These are phyloP conservation scores for Lantana camara DNA, from an alignment of 257 asterid genomes.

Conservation along the genomic window DNA sequence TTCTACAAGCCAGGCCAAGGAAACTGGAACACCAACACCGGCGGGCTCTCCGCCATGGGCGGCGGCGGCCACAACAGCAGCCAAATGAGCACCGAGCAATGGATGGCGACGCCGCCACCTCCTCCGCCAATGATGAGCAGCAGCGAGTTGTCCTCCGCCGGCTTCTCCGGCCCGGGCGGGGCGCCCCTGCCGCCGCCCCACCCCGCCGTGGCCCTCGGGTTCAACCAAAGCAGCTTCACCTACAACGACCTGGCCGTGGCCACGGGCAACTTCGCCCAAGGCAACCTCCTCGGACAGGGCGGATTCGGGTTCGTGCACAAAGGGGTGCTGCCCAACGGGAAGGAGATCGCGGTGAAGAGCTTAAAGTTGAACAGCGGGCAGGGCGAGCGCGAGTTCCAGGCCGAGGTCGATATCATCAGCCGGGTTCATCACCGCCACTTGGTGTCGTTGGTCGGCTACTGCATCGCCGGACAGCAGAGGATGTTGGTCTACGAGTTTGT, in stretches of 20 bases:
- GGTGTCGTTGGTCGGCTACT: constrained; percentile 67
- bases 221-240: constrained; percentile 56
- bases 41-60: constrained; percentile 23
- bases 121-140: constrained; percentile 74
- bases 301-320: constrained; percentile 76
- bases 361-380: constrained; percentile 67
- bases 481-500: constrained; percentile 65
- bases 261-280: constrained; percentile 43
- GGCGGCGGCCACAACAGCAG: constrained; percentile 44
- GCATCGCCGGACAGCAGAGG: constrained; percentile 51
- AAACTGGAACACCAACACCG: constrained; percentile 44
- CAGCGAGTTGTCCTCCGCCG: constrained; percentile 61
- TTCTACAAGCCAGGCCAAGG: constrained; percentile 37
- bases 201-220: constrained; percentile 43
- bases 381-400: constrained; percentile 73
- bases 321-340: constrained; percentile 61
- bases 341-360: constrained; percentile 59
- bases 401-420: constrained; percentile 66
- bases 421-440: constrained; percentile 70
- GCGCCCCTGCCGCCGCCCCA: constrained; percentile 58
- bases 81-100: constrained; percentile 61
- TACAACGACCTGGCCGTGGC: constrained; percentile 58
- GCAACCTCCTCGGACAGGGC: constrained; percentile 68
- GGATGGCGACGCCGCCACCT: constrained; percentile 70
- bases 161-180: constrained; percentile 63